Base-by-base conservation (phyloP, 306 rosid genomes). In the Geum urbanum region DNA sequence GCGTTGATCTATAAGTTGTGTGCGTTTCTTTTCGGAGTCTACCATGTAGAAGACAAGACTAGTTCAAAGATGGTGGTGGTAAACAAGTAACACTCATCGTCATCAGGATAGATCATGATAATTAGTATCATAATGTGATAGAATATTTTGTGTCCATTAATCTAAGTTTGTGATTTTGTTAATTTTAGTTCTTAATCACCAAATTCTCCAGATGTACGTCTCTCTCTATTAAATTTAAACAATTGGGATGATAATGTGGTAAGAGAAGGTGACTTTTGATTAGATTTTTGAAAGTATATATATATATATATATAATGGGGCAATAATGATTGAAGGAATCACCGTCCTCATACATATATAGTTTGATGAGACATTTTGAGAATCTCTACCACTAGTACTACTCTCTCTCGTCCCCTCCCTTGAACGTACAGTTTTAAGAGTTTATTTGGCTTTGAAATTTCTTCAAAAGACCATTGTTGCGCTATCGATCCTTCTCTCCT, bases 281-380 rank as follows among this genome's bases (percentile, higher is more conserved):
- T 78, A 69, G 70, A 70, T 57, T 41, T 69, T 75, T 81, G 76
- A 72, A 68, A 39, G 66, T 79, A 70, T 35, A 15, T n/a, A n/a
- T n/a, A n/a, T n/a, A n/a, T n/a, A n/a, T n/a, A n/a, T n/a, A n/a
- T 58, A 37, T 59, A 73, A 73, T 65, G 78, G 72, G 53, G 67
- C 80, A 83, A 81, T 79, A 76, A 79, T 79, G 49, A 71, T 74
- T 27, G 70, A 74, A 64, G 82, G 70, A 83, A 79, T 80, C 83
- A 81, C 84, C 85, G 81, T 73, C 88, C 84, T 59, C 52, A 45
- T 53, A 51, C 62, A 40, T 49, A 47, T 72, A 59, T 59, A 59
- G 78, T 63, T 84, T 80, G 87, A 88, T 85, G 80, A 82, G 95
- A 88, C 90, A 80, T 81, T 73, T 85, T 85, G 76, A 82, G 90